These are phyloP conservation scores for Lachancea mirantina DNA, from an alignment of 805 yeast genomes.

Conservation along the genomic window DNA sequence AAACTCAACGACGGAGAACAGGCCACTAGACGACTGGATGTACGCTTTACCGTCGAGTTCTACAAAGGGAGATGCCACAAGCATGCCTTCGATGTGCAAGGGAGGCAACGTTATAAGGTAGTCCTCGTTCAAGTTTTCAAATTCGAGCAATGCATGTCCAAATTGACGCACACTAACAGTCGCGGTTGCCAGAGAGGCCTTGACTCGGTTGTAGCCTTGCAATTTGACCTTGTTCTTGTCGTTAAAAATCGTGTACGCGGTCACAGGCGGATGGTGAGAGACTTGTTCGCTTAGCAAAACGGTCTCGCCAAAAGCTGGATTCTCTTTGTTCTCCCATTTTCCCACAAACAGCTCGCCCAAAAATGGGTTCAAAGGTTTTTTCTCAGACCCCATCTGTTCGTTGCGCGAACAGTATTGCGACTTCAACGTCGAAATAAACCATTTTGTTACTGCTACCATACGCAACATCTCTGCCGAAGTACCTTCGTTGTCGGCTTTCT, in stretches of 20 bases:
- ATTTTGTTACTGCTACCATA: slow-evolving; percentile 72
- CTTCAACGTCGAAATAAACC: slow-evolving; percentile 87
- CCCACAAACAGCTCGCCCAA: slow-evolving; percentile 93
- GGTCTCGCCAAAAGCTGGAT: slow-evolving; percentile 62
- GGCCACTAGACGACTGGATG: slow-evolving; percentile 78
- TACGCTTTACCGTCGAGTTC: slow-evolving; percentile 86
- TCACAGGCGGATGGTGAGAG: slow-evolving; percentile 94
- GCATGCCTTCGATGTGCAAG: slow-evolving; percentile 86
- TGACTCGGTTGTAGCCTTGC: slow-evolving; percentile 87
- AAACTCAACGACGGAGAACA: slow-evolving; percentile 64
- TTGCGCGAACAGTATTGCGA: slow-evolving; percentile 91
- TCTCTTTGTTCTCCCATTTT: slow-evolving; percentile 61
- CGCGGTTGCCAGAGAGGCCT: slow-evolving; percentile 72
- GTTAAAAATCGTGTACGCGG: slow-evolving; percentile 82
- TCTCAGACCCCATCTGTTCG: slow-evolving; percentile 90
- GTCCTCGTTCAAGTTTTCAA: slow-evolving; percentile 53
- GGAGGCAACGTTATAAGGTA: slow-evolving; percentile 88
- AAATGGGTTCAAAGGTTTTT: slow-evolving; percentile 95
- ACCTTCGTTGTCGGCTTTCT: slow-evolving; percentile 35
- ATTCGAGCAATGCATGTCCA: slow-evolving; percentile 79
- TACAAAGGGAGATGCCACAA: slow-evolving; percentile 87
- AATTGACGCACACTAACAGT: slow-evolving; percentile 82
- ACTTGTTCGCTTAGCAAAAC: slow-evolving; percentile 84
- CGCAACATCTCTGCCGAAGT: slow-evolving; percentile 42
- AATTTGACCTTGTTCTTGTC: slow-evolving; percentile 59